Percentiles rank a stretch among this genome's conserved stretches.
phyloP scores from a whole-genome alignment of 805 yeast species.

The Pichia scutulata region DNA sequence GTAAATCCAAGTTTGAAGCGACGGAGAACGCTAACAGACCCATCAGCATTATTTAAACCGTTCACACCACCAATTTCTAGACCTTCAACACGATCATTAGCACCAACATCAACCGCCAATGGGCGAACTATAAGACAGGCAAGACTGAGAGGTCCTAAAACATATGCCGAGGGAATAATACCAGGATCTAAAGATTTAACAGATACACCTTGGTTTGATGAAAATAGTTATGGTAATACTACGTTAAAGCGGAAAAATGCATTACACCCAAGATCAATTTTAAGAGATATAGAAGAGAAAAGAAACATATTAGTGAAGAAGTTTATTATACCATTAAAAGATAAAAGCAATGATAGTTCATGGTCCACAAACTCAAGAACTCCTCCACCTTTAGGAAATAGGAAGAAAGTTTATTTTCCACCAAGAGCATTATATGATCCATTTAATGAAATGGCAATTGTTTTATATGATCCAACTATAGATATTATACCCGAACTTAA shows the following conservation, averaged over 20 bases:
- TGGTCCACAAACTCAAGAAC: conserved; percentile 36
- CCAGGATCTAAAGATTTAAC: conserved; percentile 22
- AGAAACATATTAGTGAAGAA: conserved; percentile 38
- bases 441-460: conserved; percentile 85
- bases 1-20: conserved; percentile 50
- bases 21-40: conserved; percentile 44
- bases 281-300: conserved; percentile 32
- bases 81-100: conserved; percentile 15
- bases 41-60: conserved; percentile 52
- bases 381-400: conserved; percentile 83
- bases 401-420: conserved; percentile 57
- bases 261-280: conserved; percentile 45
- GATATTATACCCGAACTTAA: conserved; percentile 41
- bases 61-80: conserved; percentile 53
- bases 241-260: conserved; percentile 46
- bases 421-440: conserved; percentile 97
- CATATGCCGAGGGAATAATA: conserved; percentile 34
- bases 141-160: conserved; percentile 28
- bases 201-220: conserved; percentile 7
- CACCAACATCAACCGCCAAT: background rate
- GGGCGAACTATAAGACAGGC: conserved; percentile 18
- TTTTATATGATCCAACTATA: conserved; percentile 89
- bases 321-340: conserved; percentile 54
- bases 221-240: conserved; percentile 18
- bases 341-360: conserved; percentile 28